Evolutionary conservation across 2,329 filamentous ascomycete species (phyloP).

Genomic region (Stemphylium lycopersici): DNA sequence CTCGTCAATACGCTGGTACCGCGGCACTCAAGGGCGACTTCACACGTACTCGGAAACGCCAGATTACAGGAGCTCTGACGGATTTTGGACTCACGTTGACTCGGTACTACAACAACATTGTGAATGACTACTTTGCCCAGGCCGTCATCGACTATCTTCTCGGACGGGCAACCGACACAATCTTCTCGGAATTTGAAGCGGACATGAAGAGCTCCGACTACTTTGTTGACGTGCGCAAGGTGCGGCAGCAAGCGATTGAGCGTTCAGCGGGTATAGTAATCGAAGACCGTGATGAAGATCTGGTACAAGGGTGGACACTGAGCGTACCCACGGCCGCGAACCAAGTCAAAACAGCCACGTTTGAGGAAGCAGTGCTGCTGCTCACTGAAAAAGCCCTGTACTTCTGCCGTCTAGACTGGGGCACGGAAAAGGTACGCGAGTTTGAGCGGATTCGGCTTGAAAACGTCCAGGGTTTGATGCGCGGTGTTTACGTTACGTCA

Average conservation of each 20-base stretch:
- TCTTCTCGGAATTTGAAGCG: constrained; percentile 93
- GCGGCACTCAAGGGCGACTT: constrained; percentile 97
- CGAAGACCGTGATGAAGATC: constrained; percentile 75
- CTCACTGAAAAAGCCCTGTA: constrained; percentile 87
- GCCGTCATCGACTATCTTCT: constrained; percentile 93
- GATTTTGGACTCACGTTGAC: constrained; percentile 90
- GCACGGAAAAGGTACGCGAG: constrained; percentile 88
- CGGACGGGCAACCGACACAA: constrained; percentile 80
- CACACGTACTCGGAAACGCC: constrained; percentile 86
- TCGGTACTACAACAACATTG: constrained; percentile 81
- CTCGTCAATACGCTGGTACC: constrained; percentile 93
- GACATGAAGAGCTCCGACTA: constrained; percentile 94
- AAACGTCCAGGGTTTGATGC: constrained; percentile 73
- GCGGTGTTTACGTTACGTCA: constrained; percentile 89
- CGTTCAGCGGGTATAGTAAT: constrained; percentile 86
- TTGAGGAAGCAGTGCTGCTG: constrained; percentile 87
- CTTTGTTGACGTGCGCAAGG: constrained; percentile 81
- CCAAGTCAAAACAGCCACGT: constrained; percentile 69
- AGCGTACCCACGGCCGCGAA: constrained; percentile 76
- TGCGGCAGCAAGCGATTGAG: constrained; percentile 89
- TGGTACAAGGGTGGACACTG: constrained; percentile 88
- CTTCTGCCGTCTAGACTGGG: constrained; percentile 92
- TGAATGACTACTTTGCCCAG: constrained; percentile 97
- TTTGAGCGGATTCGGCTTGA: constrained; percentile 85
- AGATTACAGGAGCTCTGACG: constrained; percentile 88